Evolutionary conservation across 805 yeast species (phyloP), one percentile per base, ranked within the genome.

Genomic region (Starmerella riodocensis): DNA sequence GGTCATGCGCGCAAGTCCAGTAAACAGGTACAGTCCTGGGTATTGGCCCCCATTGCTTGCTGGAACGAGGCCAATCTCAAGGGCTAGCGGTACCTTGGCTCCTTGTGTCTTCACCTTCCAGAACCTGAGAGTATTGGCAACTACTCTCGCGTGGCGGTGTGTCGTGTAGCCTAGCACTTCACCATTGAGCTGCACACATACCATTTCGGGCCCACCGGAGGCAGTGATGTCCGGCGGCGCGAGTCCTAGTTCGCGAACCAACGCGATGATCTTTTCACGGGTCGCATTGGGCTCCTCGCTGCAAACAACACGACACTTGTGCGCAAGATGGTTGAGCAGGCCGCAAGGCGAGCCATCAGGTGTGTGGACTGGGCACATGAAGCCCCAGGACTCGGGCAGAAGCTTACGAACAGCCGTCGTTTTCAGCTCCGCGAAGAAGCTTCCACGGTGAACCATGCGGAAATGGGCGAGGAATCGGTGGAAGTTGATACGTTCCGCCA

Each of bases 341-440:
- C 98, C 98, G 76, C 98, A 91, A 17, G 98, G 98, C 37, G 97
- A 81, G 53, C 98, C 98, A 78, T 91, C 98, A 5, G 98, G 98
- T 12, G 98, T 91, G 62, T 91, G 98, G 19, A 91, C 98, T 11
- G 98, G 98, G 65, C 98, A 91, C 53, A 91, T 64, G 72, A 91
- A 91, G 3, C 98, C 98, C 98, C 98, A 91, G 1, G 95, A 82
- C 61, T 91, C 98, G 1, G 98, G 98, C 42, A 91, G 70, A 53
- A 91, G 67, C 61, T 91, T 91, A 67, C 98, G 76, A 35, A 91
- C 98, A 1, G 97, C 80, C 19, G 98, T 91, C 30, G 98, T 91
- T 60, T 91, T 91, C 64, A 91, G 71, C 61, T 88, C 94, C 32
- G 98, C 96, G 60, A 91, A 91, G 76, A 91, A 91, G 49, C 97